Base-by-base conservation (phyloP, 2,329 filamentous ascomycete genomes). In the Taxawa tesnikishii region DNA sequence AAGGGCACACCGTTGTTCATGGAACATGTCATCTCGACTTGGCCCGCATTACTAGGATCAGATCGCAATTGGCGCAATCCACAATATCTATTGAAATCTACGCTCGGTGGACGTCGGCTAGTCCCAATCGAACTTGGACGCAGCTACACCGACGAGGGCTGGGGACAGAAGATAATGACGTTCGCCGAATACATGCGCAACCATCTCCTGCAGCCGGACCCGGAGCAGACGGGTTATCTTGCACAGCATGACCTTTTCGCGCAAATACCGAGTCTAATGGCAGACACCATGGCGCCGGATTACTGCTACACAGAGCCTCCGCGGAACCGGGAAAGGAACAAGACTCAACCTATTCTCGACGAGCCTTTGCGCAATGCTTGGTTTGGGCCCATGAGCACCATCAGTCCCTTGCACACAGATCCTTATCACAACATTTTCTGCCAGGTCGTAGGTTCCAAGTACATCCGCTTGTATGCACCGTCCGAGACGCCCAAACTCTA, bases 361-460 rank as follows among this genome's bases (percentile, higher is more conserved):
- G 67, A 73, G 14, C 83, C 83, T 0, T 62, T 81, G 26, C 65
- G 92, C 12, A 93, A 96, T 55, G 85, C 83, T 6, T 98, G 90
- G 90, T 79, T 96, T 41, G 90, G 90, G 0, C 90, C 90, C 0
- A 65, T 75, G 0, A 77, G 75, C 30, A 96, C 90, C 1, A 87
- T 94, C 41, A 94, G 85, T 1, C 90, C 90, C 2, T 64, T 96
- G 1, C 90, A 98, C 54, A 92, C 84, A 2, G 90, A 96, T 48
- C 83, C 82, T 2, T 92, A 94, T 53, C 83, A 94, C 51, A 96
- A 96, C 49, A 73, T 96, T 29, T 70, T 96, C 4, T 78, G 78
- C 15, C 90, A 96, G 54, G 81, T 92, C 1, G 82, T 93, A 0
- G 90, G 90, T 0, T 67, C 72, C 36, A 98, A 98, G 56, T 96